Conservation (phyloP, 2,329 filamentous ascomycete genomes). For the Hymenoscyphus fraxineus region DNA sequence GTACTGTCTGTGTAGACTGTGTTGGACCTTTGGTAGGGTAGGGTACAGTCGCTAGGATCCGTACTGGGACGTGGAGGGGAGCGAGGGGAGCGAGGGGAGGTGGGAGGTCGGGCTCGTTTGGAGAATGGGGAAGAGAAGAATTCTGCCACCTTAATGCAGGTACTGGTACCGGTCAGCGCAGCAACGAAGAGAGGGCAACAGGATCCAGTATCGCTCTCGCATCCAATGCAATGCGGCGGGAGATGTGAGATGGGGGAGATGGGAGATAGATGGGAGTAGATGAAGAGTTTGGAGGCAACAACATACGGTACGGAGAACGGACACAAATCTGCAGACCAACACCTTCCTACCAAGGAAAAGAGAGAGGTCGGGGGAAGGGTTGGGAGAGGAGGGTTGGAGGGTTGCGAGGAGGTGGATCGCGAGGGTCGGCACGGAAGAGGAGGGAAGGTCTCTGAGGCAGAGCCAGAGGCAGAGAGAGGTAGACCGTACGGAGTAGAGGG, state of each 20-base stretch:
- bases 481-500: no score
- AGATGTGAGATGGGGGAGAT: conserved; percentile 9
- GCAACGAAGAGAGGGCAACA: conserved; percentile 27
- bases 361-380: conserved; percentile 27
- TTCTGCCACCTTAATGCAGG: conserved; percentile 37
- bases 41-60: no score
- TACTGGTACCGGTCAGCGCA: conserved; percentile 32
- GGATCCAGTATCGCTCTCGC: conserved; percentile 14
- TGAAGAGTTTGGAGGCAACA: not conserved
- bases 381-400: not conserved
- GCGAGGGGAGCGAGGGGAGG: not conserved
- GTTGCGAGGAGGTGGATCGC: conserved; percentile 10
- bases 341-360: conserved; percentile 26
- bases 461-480: conserved; percentile 16
- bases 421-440: conserved; percentile 21
- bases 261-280: not conserved
- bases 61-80: no score
- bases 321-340: conserved; percentile 23
- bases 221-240: conserved; percentile 18
- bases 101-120: conserved; percentile 15
- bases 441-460: conserved; percentile 16
- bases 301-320: conserved; percentile 15
- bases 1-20: no score
- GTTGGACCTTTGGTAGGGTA: no score
- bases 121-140: conserved; percentile 26